Base-by-base conservation (phyloP, 495 filamentous ascomycete species). In the Penicillium arizonense region DNA sequence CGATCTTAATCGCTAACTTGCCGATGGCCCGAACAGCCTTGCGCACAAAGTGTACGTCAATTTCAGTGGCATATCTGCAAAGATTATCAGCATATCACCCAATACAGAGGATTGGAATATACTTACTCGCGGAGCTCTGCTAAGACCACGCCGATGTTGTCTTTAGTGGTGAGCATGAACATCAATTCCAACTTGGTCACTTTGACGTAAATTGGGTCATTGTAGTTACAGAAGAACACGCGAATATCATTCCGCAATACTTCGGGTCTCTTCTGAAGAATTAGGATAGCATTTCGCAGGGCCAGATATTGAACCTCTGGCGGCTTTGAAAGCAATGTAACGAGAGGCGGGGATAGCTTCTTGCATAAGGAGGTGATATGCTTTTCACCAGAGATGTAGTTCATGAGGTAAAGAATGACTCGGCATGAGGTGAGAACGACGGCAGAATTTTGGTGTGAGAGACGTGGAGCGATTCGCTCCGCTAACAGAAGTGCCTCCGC, bases 161-260 rank as follows among this genome's bases (percentile, higher is more conserved):
- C 88, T 68, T 97, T 91, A 20, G 85, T 96, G 11, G 94, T 95
- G 45, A 99, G 80, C 94, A 97, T 99, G 75, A 97, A 97, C 62
- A 99, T 97, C 52, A 99, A 78, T 68, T 99, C 94, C 44, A 99
- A 81, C 70, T 99, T 99, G 11, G 95, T 97, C 57, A 99, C 94
- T 71, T 99, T 99, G 74, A 99, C 94, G 63, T 99, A 99, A 50
- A 97, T 97, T 0, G 95, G 94, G 63, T 99, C 94, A 59, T 99
- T 99, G 75, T 99, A 99, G 79, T 99, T 99, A 82, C 94, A 99
- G 72, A 98, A 98, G 73, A 99, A 99, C 40, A 97, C 93, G 10
- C 94, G 82, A 51, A 99, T 96, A 70, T 99, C 94, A 69, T 96
- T 97, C 35, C 94, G 82, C 7, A 99, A 76, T 3, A 99, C 91